These are phyloP conservation scores for Apiospora koreana DNA, from an alignment of 2,329 filamentous ascomycete genomes.

Conservation along the genomic window DNA sequence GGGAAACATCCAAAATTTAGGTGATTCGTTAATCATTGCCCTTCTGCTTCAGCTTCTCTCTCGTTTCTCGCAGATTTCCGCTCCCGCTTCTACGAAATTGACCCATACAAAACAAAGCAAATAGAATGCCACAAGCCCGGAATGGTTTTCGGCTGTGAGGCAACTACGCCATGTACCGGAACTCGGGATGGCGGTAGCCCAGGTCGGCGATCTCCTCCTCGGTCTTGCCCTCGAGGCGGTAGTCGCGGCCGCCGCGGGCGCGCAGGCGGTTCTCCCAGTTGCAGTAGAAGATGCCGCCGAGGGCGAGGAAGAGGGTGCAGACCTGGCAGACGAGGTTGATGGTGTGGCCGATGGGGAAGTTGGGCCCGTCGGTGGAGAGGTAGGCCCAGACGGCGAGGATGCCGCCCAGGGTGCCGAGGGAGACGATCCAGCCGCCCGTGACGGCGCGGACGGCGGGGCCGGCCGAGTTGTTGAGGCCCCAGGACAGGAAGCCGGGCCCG, in stretches of 20 bases:
- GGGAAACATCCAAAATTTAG: background rate
- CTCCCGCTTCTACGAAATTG: background rate
- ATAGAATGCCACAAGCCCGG: background rate
- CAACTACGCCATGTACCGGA: slow-evolving; percentile 52
- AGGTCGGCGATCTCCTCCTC: slow-evolving; percentile 48
- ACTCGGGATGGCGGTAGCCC: slow-evolving; percentile 56
- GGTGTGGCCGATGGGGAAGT: slow-evolving; percentile 51
- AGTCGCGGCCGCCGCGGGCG: slow-evolving; percentile 47
- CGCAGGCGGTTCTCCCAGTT: slow-evolving; percentile 53
- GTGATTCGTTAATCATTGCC: background rate
- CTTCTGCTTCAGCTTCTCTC: too few species aligned
- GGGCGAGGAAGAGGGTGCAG: slow-evolving; percentile 42
- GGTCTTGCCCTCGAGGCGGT: slow-evolving; percentile 49
- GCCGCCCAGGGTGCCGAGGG: slow-evolving; percentile 56
- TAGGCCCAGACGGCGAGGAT: slow-evolving; percentile 61
- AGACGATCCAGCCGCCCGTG: slow-evolving; percentile 55
- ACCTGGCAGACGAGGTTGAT: slow-evolving; percentile 58
- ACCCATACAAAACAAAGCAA: background rate
- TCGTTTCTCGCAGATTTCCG: background rate
- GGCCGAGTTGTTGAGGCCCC: slow-evolving; percentile 60
- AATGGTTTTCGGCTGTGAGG: background rate
- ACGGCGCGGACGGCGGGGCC: slow-evolving; percentile 59
- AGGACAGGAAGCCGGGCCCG: slow-evolving; percentile 58
- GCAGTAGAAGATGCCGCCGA: slow-evolving; percentile 53
- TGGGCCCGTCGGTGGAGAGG: slow-evolving; percentile 43